Evolutionary conservation across 257 asterid species (phyloP).

Genomic region (Solanum acaule): DNA sequence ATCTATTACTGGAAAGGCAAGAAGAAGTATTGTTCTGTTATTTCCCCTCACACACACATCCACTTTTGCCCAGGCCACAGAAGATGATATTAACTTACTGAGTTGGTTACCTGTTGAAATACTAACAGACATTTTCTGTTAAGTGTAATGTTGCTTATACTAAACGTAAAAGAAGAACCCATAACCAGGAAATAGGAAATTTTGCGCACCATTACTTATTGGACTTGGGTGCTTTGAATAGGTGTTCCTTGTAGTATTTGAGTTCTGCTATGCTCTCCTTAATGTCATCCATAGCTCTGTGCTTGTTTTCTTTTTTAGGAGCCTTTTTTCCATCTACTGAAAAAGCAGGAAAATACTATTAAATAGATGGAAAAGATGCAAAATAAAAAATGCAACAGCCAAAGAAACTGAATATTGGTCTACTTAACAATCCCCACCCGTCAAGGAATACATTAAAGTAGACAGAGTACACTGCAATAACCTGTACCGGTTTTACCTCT

Average conservation of each 20-base stretch:
- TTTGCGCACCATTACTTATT: conserved; percentile 19
- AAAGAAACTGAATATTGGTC: not conserved
- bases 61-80: not conserved
- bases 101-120: not conserved
- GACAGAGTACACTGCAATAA: not conserved
- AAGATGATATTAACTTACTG: not conserved
- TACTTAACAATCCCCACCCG: not conserved
- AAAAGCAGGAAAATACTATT: not conserved
- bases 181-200: not conserved
- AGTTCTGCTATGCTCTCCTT: conserved; percentile 87
- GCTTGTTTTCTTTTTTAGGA: conserved; percentile 67
- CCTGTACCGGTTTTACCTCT: conserved; percentile 40
- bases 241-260: conserved; percentile 59
- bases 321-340: conserved; percentile 48
- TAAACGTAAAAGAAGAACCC: not conserved
- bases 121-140: not conserved
- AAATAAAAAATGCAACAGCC: not conserved
- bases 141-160: not conserved
- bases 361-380: not conserved
- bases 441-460: not conserved
- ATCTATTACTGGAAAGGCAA: not conserved
- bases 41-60: not conserved
- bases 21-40: not conserved
- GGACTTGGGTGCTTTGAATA: conserved; percentile 45
- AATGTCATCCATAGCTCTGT: conserved; percentile 90